Conservation (phyloP, 1,284 basidiomycete genomes). For the Ceratobasidium sp. region DNA sequence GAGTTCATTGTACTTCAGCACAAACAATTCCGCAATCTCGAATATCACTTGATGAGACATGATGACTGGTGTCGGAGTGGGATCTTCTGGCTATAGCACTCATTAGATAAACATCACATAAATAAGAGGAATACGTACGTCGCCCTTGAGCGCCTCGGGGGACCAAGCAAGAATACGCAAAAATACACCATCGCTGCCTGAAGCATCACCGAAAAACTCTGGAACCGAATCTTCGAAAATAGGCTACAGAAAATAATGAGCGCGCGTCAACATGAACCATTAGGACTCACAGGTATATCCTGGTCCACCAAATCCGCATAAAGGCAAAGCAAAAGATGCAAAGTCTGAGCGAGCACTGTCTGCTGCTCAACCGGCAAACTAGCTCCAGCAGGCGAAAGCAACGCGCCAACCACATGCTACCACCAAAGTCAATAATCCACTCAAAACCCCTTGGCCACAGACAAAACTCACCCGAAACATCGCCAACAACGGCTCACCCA, state of each 20-base stretch:
- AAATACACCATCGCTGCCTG: slow-evolving; percentile 70
- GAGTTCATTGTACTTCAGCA: slow-evolving; percentile 92
- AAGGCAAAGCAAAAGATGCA: slow-evolving; percentile 85
- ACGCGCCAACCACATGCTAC: slow-evolving; percentile 23
- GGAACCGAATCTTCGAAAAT: slow-evolving; percentile 91
- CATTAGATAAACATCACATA: slow-evolving; percentile 35
- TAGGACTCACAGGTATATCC: slow-evolving; percentile 74
- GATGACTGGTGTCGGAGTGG: slow-evolving; percentile 83
- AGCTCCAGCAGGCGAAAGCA: background rate
- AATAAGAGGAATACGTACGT: slow-evolving; percentile 65
- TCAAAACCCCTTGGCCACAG: background rate
- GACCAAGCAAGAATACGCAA: slow-evolving; percentile 86
- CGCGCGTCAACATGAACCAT: background rate
- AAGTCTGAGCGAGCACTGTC: slow-evolving; percentile 75
- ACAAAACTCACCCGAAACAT: slow-evolving; percentile 74
- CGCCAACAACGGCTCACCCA: slow-evolving; percentile 86
- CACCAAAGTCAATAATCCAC: slow-evolving; percentile 43
- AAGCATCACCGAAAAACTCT: slow-evolving; percentile 76
- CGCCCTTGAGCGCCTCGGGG: slow-evolving; percentile 73
- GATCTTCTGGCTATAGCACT: slow-evolving; percentile 78
- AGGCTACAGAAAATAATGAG: slow-evolving; percentile 61
- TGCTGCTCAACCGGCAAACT: slow-evolving; percentile 8
- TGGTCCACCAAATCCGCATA: slow-evolving; percentile 96
- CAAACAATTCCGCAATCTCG: slow-evolving; percentile 93
- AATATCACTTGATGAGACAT: slow-evolving; percentile 91